Evolutionary conservation across 129 eudicot genomes (phyloP).

Genomic region (Gnaphalium uliginosum): DNA sequence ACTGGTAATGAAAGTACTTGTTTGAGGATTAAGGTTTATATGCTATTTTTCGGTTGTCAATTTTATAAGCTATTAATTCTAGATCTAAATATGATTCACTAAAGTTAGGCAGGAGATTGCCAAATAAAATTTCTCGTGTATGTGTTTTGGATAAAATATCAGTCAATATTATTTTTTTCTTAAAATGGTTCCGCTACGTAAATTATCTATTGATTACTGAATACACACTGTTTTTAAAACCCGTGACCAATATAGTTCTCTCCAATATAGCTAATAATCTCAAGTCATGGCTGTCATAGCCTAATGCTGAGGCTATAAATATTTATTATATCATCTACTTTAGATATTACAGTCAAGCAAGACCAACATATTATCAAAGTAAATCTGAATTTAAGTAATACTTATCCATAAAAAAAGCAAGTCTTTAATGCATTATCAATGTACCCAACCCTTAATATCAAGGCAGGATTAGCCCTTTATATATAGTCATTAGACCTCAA

Average conservation of each 20-base stretch:
- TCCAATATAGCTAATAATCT: too few species aligned
- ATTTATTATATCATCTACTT: background rate
- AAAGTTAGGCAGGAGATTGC: background rate
- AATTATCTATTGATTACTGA: too few species aligned
- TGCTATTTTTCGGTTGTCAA: background rate
- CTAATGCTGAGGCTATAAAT: slow-evolving; percentile 11
- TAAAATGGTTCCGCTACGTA: too few species aligned
- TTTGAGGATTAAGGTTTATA: background rate
- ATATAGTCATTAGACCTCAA: slow-evolving; percentile 1
- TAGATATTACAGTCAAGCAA: background rate
- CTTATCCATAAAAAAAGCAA: background rate
- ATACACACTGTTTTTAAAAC: too few species aligned
- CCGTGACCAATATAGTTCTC: too few species aligned
- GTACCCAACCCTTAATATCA: background rate
- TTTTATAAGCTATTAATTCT: background rate
- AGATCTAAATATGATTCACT: background rate
- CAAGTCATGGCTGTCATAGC: background rate
- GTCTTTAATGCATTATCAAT: slow-evolving; percentile 4
- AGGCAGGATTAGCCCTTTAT: background rate
- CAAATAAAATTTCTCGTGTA: background rate
- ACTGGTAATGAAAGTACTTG: background rate
- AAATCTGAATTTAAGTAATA: background rate
- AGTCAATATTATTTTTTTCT: too few species aligned
- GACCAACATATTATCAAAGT: background rate
- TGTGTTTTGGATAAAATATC: too few species aligned